A percentile compares a stretch with the other conserved stretches of the same genome.
phyloP scores from a whole-genome alignment of 306 rosid species.

The Vigna unguiculata region DNA sequence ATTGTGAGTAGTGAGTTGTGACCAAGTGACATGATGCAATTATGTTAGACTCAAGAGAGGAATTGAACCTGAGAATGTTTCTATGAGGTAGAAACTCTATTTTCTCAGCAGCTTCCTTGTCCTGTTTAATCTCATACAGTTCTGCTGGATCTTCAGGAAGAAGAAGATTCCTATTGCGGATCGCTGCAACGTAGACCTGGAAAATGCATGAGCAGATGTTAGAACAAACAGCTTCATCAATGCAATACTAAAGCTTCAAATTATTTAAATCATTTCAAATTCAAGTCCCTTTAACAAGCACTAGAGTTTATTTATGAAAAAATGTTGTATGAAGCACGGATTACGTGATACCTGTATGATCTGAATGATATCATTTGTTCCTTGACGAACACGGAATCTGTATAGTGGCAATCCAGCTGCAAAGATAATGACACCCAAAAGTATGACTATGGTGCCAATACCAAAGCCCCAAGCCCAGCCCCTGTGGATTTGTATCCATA shows the following conservation, averaged over 20 bases:
- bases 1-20: slow-evolving; percentile 5
- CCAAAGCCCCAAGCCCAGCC: slow-evolving; percentile 98
- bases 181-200: slow-evolving; percentile 87
- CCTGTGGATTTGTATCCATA: slow-evolving; percentile 74
- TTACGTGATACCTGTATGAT: slow-evolving; percentile 63
- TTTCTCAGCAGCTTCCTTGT: slow-evolving; percentile 69
- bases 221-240: slow-evolving; percentile 6
- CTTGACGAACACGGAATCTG: slow-evolving; percentile 62
- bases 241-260: slow-evolving; percentile 16
- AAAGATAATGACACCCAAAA: slow-evolving; percentile 59
- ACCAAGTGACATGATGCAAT: slow-evolving; percentile 1
- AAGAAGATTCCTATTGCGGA: slow-evolving; percentile 72
- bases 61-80: slow-evolving; percentile 60
- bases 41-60: background rate
- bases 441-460: slow-evolving; percentile 60
- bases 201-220: slow-evolving; percentile 19
- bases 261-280: slow-evolving; percentile 15
- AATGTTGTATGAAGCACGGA: no score
- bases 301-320: no score
- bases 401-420: slow-evolving; percentile 72
- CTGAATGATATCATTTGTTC: slow-evolving; percentile 66
- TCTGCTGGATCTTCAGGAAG: slow-evolving; percentile 74
- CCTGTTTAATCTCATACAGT: slow-evolving; percentile 69
- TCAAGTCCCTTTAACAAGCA: background rate
- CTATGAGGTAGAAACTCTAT: slow-evolving; percentile 79